Evolutionary conservation across 331 rosid genomes (phyloP).

Genomic region (Malus hybrid): DNA sequence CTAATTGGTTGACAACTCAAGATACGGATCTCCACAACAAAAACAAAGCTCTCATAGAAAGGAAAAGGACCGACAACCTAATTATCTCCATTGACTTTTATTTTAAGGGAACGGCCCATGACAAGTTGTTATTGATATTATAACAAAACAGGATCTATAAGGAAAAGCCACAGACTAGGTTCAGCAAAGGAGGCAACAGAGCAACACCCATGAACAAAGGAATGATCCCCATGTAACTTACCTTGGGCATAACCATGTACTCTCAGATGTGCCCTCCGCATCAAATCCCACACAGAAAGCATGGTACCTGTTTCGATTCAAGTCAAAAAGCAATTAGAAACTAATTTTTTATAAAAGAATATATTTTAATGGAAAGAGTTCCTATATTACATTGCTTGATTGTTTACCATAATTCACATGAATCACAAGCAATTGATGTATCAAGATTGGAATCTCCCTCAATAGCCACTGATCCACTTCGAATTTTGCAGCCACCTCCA

Average conservation of each 20-base stretch:
- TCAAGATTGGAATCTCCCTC: constrained; percentile 73
- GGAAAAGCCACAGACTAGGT: background rate
- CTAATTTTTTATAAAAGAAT: background rate
- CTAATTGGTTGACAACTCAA: background rate
- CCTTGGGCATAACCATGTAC: constrained; percentile 98
- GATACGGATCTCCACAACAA: background rate
- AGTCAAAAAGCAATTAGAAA: constrained; percentile 17
- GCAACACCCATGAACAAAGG: constrained; percentile 8
- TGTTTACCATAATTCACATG: constrained; percentile 78
- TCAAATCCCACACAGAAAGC: constrained; percentile 98
- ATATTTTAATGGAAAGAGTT: background rate
- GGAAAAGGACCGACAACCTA: background rate
- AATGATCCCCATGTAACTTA: constrained; percentile 18
- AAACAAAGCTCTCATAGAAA: constrained; percentile 2
- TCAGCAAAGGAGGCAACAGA: background rate
- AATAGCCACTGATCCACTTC: constrained; percentile 43
- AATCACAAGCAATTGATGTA: constrained; percentile 97
- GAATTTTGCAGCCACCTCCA: constrained; percentile 83
- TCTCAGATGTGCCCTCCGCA: constrained; percentile 69
- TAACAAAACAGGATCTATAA: background rate
- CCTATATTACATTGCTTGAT: background rate
- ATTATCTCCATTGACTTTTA: background rate
- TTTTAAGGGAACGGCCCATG: background rate
- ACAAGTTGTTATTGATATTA: constrained; percentile 6
- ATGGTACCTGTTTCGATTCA: constrained; percentile 68